Conservation (phyloP, 768 basidiomycete genomes). For the Hericium erinaceus region DNA sequence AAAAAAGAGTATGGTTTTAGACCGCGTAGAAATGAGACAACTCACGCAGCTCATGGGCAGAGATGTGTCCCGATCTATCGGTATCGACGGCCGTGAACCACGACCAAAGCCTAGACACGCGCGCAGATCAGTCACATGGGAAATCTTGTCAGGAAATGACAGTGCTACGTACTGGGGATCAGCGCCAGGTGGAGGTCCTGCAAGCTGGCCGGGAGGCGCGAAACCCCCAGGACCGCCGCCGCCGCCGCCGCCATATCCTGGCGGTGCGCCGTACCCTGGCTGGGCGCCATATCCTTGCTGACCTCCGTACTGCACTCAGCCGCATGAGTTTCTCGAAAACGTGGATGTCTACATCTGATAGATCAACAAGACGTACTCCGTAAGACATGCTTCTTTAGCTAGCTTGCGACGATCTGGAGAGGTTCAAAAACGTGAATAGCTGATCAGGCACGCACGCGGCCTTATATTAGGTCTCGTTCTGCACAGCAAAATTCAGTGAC, state of each 20-base stretch:
- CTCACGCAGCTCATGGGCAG: conserved; percentile 58
- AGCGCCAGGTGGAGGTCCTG: conserved; percentile 51
- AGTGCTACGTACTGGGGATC: conserved; percentile 58
- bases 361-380: neutral
- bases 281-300: conserved; percentile 8
- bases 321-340: conserved; percentile 9
- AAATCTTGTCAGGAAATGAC: no score
- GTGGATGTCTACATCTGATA: neutral
- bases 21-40: conserved; percentile 6
- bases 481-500: neutral
- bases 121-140: neutral
- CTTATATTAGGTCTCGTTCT: neutral
- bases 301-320: conserved; percentile 21
- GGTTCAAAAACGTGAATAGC: neutral
- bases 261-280: conserved; percentile 5
- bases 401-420: neutral
- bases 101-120: conserved; percentile 48
- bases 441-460: neutral
- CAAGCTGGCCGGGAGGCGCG: conserved; percentile 13
- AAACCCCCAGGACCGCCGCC: conserved; percentile 25
- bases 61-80: conserved; percentile 61
- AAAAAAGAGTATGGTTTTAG: neutral
- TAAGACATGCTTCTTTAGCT: neutral
- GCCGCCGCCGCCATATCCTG: conserved; percentile 6
- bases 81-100: conserved; percentile 67